Conservation (phyloP, 2,329 filamentous ascomycete genomes). For the Didymella pinodella region DNA sequence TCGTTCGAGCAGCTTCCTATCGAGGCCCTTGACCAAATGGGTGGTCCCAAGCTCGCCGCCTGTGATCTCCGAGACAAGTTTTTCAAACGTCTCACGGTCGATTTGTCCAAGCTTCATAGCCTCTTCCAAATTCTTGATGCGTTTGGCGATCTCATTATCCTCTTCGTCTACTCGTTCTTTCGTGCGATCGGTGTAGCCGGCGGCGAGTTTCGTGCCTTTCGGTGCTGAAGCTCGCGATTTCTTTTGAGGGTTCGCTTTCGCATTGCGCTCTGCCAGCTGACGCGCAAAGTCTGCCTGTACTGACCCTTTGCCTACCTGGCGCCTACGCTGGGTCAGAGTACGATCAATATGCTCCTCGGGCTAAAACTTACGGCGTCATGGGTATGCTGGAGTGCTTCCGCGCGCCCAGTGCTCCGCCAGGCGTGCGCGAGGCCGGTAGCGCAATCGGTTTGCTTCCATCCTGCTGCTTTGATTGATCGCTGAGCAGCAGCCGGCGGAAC, state of each 20-base stretch:
- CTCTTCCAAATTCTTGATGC: constrained; percentile 81
- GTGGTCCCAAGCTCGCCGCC: constrained; percentile 83
- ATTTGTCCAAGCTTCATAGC: constrained; percentile 84
- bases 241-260: constrained; percentile 65
- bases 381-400: constrained; percentile 82
- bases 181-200: constrained; percentile 85
- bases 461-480: constrained; percentile 54
- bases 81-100: constrained; percentile 79
- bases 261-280: constrained; percentile 79
- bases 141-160: constrained; percentile 65
- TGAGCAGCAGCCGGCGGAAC: constrained; percentile 80
- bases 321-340: constrained; percentile 55
- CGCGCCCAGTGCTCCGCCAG: constrained; percentile 70
- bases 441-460: constrained; percentile 37
- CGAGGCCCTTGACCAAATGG: constrained; percentile 90
- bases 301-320: constrained; percentile 65
- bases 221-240: constrained; percentile 81
- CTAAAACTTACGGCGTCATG: constrained; percentile 82
- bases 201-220: constrained; percentile 79
- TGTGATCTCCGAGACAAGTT: constrained; percentile 75
- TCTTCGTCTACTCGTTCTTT: constrained; percentile 65
- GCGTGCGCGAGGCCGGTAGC: constrained; percentile 40
- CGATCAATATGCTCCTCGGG: not conserved
- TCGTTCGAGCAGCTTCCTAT: constrained; percentile 79
- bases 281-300: constrained; percentile 76